Conservation (phyloP, 169 alveolate species). For the Eimeria tenella region DNA sequence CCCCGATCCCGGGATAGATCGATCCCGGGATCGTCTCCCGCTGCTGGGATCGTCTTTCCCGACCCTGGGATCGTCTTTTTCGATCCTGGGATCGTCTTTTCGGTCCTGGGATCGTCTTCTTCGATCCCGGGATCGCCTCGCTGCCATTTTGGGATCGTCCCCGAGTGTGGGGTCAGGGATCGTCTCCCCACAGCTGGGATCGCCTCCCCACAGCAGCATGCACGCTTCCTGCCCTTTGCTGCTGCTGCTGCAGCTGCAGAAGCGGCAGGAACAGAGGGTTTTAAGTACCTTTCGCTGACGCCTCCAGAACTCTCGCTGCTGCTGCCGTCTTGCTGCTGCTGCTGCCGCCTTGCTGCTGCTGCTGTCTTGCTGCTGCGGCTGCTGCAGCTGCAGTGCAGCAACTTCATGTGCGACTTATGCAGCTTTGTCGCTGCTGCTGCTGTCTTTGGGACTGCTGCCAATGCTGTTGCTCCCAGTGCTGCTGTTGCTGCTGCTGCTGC, state of each 20-base stretch:
- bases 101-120: not conserved
- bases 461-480: not conserved
- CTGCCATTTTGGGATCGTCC: not conserved
- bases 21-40: not conserved
- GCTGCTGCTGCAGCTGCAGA: not conserved
- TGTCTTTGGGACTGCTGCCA: not conserved
- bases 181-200: not conserved
- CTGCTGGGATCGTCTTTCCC: not conserved
- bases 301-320: not conserved
- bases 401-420: not conserved
- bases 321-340: not conserved
- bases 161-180: slow-evolving; percentile 1
- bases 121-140: not conserved
- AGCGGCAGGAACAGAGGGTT: not conserved
- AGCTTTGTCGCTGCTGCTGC: not conserved
- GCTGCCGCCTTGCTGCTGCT: not conserved
- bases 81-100: not conserved
- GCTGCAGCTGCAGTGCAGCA: not conserved
- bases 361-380: not conserved
- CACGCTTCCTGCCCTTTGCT: not conserved
- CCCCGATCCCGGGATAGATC: not conserved
- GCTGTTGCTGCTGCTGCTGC: slow-evolving; percentile 8
- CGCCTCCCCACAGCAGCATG: not conserved
- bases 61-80: not conserved
- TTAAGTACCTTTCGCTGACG: not conserved